Evolutionary conservation across 2,329 filamentous ascomycete species (phyloP).

Genomic region (Aureobasidium sp.): DNA sequence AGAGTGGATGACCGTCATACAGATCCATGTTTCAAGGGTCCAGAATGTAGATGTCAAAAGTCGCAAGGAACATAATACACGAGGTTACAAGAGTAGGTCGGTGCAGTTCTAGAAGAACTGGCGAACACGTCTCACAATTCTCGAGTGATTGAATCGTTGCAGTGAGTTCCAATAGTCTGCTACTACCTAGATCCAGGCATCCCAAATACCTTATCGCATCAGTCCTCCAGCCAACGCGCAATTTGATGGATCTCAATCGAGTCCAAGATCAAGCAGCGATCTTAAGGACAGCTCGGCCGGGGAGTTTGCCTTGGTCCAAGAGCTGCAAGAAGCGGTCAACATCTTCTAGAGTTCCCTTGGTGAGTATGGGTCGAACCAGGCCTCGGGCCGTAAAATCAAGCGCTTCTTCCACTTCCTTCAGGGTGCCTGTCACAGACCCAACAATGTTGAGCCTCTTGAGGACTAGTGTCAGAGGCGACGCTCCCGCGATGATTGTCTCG

Average conservation of each 20-base stretch:
- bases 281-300: slow-evolving; percentile 38
- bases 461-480: slow-evolving; percentile 33
- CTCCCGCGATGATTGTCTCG: slow-evolving; percentile 30
- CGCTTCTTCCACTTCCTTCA: slow-evolving; percentile 42
- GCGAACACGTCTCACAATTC: not conserved
- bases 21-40: not conserved
- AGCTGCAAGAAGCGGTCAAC: slow-evolving; percentile 35
- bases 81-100: not conserved
- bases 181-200: not conserved
- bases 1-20: not conserved
- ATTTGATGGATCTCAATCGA: not conserved
- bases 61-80: not conserved
- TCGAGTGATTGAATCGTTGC: too few species aligned
- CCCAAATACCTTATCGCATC: not conserved
- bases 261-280: slow-evolving; percentile 19
- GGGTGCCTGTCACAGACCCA: slow-evolving; percentile 36
- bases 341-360: slow-evolving; percentile 33
- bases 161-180: not conserved
- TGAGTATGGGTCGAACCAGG: slow-evolving; percentile 35
- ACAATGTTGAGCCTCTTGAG: slow-evolving; percentile 38
- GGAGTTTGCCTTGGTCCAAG: slow-evolving; percentile 34
- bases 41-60: not conserved
- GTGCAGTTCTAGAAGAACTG: not conserved
- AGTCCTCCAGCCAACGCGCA: not conserved
- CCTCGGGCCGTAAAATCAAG: slow-evolving; percentile 40